Percentiles rank a stretch among this genome's conserved stretches.
Conservation (phyloP, 1,284 basidiomycete species). For the Rhodotorula sp. region DNA sequence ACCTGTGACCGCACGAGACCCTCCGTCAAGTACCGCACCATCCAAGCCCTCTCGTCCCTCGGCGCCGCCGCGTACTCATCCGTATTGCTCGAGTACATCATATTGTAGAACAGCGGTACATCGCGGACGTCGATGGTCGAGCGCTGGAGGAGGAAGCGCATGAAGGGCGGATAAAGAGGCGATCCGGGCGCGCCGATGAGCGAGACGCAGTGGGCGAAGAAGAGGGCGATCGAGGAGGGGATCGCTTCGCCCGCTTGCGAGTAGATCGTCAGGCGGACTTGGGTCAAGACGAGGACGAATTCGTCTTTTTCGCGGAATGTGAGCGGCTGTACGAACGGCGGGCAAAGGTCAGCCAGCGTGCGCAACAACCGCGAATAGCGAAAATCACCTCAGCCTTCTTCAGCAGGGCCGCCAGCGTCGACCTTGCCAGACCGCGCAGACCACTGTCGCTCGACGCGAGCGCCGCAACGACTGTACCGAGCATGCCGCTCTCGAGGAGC, state of each 20-base stretch:
- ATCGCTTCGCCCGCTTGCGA: constrained; percentile 29
- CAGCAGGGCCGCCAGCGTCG: constrained; percentile 14
- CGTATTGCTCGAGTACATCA: constrained; percentile 32
- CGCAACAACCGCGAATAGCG: background rate
- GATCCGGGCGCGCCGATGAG: constrained; percentile 34
- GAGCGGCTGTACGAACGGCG: constrained; percentile 9
- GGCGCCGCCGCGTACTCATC: constrained; percentile 31
- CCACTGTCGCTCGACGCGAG: constrained; percentile 17
- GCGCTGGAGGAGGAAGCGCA: constrained; percentile 39
- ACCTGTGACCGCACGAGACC: constrained; percentile 37
- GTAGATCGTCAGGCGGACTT: constrained; percentile 33
- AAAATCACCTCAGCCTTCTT: constrained; percentile 28
- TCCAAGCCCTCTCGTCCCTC: constrained; percentile 33
- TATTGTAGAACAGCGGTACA: constrained; percentile 40
- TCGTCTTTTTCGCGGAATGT: constrained; percentile 38
- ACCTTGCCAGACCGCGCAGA: constrained; percentile 18
- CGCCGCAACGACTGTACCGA: constrained; percentile 26
- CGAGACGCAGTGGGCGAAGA: constrained; percentile 31
- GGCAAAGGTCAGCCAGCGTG: background rate
- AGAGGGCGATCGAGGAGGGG: constrained; percentile 38
- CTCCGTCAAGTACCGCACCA: constrained; percentile 32
- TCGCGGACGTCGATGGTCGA: constrained; percentile 34
- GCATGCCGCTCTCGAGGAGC: constrained; percentile 32
- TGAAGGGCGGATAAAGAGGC: constrained; percentile 34
- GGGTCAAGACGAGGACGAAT: constrained; percentile 33